Conservation (phyloP, 2,329 filamentous ascomycete genomes). For the Cordyceps cateniannulata region DNA sequence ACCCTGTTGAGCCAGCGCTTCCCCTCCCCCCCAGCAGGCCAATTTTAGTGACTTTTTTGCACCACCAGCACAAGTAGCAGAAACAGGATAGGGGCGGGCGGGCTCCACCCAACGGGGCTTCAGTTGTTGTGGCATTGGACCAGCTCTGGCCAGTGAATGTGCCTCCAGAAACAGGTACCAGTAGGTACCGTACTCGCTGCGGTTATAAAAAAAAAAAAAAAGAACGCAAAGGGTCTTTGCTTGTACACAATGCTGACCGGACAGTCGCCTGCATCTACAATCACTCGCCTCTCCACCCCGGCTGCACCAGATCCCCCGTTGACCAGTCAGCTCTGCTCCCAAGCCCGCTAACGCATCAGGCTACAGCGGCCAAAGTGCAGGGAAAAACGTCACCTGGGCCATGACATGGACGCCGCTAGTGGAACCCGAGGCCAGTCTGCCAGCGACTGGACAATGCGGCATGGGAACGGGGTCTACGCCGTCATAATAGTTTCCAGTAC, state of each 20-base stretch:
- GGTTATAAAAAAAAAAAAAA: background rate
- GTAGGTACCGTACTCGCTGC: background rate
- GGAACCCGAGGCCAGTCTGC: background rate
- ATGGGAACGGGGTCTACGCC: background rate
- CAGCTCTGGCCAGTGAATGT: no score
- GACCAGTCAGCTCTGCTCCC: background rate
- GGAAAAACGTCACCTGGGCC: slow-evolving; percentile 8
- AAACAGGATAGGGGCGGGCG: background rate
- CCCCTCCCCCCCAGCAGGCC: background rate
- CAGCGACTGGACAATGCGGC: background rate
- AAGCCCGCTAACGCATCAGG: background rate
- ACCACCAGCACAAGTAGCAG: background rate
- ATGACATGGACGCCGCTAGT: background rate
- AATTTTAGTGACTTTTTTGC: background rate
- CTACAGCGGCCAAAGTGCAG: background rate
- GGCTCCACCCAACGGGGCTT: slow-evolving; percentile 1
- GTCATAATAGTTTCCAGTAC: background rate
- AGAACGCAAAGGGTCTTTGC: background rate
- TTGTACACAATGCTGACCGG: no score
- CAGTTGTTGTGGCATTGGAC: background rate
- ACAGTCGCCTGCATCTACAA: no score
- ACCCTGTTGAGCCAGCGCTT: background rate
- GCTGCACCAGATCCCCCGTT: background rate
- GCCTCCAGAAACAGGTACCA: background rate
- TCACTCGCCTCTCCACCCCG: no score